These are phyloP conservation scores for Strobilomyces echinocephalus DNA, from an alignment of 768 basidiomycete species.

Conservation along the genomic window DNA sequence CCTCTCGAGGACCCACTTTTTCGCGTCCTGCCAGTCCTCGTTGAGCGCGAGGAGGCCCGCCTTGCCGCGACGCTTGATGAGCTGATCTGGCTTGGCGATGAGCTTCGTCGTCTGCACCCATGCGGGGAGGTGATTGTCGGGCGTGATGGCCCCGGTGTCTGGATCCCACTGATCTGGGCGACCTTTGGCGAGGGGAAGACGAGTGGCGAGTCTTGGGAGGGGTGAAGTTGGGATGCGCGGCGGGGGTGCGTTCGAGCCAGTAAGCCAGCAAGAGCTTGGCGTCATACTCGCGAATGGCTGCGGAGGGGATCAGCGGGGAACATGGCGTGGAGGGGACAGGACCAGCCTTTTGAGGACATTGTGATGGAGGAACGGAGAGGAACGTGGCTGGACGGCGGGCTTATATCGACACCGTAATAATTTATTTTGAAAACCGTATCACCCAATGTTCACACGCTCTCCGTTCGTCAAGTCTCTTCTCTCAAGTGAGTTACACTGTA, in stretches of 20 bases:
- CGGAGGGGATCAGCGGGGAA: conserved; percentile 3
- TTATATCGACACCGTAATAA: conserved; percentile 19
- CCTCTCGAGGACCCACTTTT: conserved; percentile 77
- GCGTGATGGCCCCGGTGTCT: conserved; percentile 54
- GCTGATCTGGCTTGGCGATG: conserved; percentile 95
- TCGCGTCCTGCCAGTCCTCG: conserved; percentile 87
- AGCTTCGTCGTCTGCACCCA: conserved; percentile 86
- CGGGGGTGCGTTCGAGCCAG: conserved; percentile 90
- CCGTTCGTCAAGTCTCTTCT: conserved; percentile 79
- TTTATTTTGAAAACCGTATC: conserved; percentile 20
- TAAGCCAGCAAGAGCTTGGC: conserved; percentile 97
- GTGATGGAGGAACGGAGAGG: conserved; percentile 13
- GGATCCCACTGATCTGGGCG: conserved; percentile 88
- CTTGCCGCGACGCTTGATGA: conserved; percentile 99
- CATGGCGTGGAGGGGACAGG: not conserved
- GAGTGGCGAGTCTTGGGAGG: conserved; percentile 33
- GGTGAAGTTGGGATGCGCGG: conserved; percentile 60
- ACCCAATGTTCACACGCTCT: conserved; percentile 30
- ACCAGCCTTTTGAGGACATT: conserved; percentile 33
- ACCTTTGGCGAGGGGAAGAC: conserved; percentile 70
- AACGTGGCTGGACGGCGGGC: not conserved
- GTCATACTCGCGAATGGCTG: conserved; percentile 95
- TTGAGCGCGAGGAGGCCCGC: conserved; percentile 92
- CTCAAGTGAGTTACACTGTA: conserved; percentile 97
- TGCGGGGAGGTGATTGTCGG: conserved; percentile 58